Base-by-base conservation (phyloP, 805 yeast genomes). In the Torulaspora quercuum region DNA sequence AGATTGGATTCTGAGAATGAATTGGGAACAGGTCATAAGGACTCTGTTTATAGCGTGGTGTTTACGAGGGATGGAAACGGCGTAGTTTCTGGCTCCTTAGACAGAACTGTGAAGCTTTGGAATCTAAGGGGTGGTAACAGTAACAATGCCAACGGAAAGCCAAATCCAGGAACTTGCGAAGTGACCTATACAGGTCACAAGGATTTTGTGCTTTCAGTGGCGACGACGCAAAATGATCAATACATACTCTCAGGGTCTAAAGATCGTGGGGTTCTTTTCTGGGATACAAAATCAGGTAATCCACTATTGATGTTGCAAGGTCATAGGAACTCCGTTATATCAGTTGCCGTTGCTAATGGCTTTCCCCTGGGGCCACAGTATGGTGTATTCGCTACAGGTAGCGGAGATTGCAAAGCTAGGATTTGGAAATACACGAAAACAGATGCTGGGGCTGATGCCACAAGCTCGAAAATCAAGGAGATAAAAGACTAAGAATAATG, bases 361-460 rank as follows among this genome's bases (percentile, higher is more conserved):
- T 80, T 86, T 45, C 69, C 71, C 41, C 72, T 74, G 44, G 82
- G 81, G 32, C 51, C 55, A 19, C 51, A 57, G 22, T 74, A 74
- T 44, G 90, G 94, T 32, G 80, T 86, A 52, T 92, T 90, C 70
- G 97, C 97, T 37, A 89, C 97, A 9, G 97, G 97, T 39, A 76
- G 87, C 64, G 98, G 97, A 61, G 97, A 90, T 66, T 90, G 95
- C 65, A 85, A 89, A 61, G 97, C 97, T 25, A 78, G 96, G 65
- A 84, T 90, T 57, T 90, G 98, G 98, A 77, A 82, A 62, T 87
- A 87, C 82, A 78, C 48, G 11, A 52, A 48, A 36, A 29, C 38
- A 16, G 38, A 26, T 29, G 32, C 38, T 21, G 33, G 22, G 12
- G 30, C 34, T 30, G 37, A 29, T 7, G 26, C 31, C 29, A 31